Evolutionary conservation across 495 filamentous ascomycete species (phyloP).

Genomic region (Tuber magnatum): DNA sequence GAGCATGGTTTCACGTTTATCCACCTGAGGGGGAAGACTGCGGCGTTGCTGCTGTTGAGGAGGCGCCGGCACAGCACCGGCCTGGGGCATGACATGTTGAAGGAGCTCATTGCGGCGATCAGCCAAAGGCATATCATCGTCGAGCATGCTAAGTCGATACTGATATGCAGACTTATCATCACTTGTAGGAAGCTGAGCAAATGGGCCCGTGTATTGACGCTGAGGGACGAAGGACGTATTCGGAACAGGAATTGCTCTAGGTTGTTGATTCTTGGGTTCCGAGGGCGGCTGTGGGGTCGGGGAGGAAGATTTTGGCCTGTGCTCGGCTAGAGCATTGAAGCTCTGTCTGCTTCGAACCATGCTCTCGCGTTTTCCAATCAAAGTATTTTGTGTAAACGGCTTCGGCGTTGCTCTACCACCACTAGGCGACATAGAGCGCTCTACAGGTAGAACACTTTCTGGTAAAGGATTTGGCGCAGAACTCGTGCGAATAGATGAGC

Average conservation of each 20-base stretch:
- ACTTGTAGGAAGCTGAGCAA: constrained; percentile 13
- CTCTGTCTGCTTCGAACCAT: constrained; percentile 51
- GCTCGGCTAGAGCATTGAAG: constrained; percentile 40
- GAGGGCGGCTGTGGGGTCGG: constrained; percentile 21
- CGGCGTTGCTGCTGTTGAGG: constrained; percentile 46
- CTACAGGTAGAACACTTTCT: constrained; percentile 32
- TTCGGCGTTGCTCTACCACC: constrained; percentile 23
- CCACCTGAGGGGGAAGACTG: constrained; percentile 15
- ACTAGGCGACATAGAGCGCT: constrained; percentile 32
- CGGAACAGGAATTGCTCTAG: constrained; percentile 4
- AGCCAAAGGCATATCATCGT: constrained; percentile 68
- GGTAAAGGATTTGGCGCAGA: constrained; percentile 14
- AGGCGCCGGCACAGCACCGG: constrained; percentile 23
- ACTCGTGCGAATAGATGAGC: constrained; percentile 8
- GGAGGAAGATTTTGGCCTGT: constrained; percentile 29
- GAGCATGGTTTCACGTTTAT: constrained; percentile 47
- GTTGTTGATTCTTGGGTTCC: constrained; percentile 39
- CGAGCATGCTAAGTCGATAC: constrained; percentile 42
- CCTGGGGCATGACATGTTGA: constrained; percentile 43
- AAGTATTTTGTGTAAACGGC: constrained; percentile 48
- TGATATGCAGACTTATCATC: constrained; percentile 15
- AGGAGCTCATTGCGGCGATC: constrained; percentile 55
- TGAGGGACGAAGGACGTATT: constrained; percentile 13
- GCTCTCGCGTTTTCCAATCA: constrained; percentile 57
- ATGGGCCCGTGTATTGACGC: constrained; percentile 30